A percentile compares a stretch with the other conserved stretches of the same genome.
These are phyloP conservation scores for Boletellus sp. DNA, from an alignment of 768 basidiomycete genomes.

Conservation along the genomic window DNA sequence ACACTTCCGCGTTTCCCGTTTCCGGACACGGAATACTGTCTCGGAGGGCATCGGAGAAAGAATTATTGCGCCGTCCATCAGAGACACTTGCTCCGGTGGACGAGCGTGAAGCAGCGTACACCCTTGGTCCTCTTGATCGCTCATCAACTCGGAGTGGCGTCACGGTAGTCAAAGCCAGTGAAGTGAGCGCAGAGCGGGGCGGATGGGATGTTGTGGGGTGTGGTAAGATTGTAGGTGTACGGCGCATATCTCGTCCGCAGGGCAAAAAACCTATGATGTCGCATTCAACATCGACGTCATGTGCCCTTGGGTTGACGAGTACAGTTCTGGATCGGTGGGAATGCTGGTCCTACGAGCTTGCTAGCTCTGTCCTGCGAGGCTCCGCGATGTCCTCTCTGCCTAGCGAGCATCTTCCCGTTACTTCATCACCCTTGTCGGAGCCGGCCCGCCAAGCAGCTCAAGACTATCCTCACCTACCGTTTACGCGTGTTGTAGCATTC, in stretches of 20 bases:
- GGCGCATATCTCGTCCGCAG: constrained; percentile 55
- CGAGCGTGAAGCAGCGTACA: constrained; percentile 26
- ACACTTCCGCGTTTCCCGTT: constrained; percentile 65
- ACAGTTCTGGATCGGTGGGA: constrained; percentile 81
- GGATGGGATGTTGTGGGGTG: constrained; percentile 62
- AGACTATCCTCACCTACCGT: constrained; percentile 60
- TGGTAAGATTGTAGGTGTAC: constrained; percentile 62
- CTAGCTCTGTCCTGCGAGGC: constrained; percentile 43
- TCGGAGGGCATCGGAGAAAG: constrained; percentile 69
- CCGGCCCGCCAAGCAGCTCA: constrained; percentile 1
- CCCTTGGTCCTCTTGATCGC: constrained; percentile 35
- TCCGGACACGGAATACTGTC: constrained; percentile 79
- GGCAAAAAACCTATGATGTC: constrained; percentile 23
- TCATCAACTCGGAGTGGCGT: constrained; percentile 44
- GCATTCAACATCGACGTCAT: constrained; percentile 11
- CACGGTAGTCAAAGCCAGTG: constrained; percentile 49
- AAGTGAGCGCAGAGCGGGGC: constrained; percentile 69
- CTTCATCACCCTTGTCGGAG: constrained; percentile 3
- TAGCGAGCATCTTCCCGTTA: constrained; percentile 13
- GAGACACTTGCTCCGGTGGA: constrained; percentile 41
- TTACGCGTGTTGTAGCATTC: constrained; percentile 71
- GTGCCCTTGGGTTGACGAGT: constrained; percentile 46
- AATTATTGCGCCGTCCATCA: constrained; percentile 45
- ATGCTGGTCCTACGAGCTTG: constrained; percentile 71
- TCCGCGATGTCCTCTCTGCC: constrained; percentile 50